Base-by-base conservation (phyloP, 768 basidiomycete genomes). In the Agaricus sinodeliciosus region DNA sequence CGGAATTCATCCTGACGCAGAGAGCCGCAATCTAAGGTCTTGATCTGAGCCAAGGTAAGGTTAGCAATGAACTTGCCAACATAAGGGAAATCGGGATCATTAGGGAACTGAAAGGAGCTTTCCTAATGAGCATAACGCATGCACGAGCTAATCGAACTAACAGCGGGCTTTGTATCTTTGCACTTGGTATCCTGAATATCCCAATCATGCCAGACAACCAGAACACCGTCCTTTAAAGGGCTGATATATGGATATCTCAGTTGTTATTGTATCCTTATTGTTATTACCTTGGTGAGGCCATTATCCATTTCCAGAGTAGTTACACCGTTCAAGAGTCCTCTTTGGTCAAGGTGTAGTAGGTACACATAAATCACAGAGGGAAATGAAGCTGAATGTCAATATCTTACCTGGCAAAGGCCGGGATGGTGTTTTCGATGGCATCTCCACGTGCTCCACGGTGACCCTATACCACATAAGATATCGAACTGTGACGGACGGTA, bases 191-290 rank as follows among this genome's bases (percentile, higher is more conserved):
- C 58, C 2, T 67, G 63, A 55, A 92, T 85, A 40, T 70, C 68
- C 65, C 83, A 81, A 66, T 92, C 89, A 59, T 92, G 89, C 85
- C 85, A 90, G 12, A 91, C 85, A 39, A 92, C 73, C 13, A 86
- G 82, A 44, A 77, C 75, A 11, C 85, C 87, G 62, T 92, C 90
- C 86, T 88, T 61, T 16, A 13, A 16, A 27, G 43, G 37, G n/a
- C 12, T 13, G 43, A 26, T 43, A 52, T 35, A 22, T 41, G 42
- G 9, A 16, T n/a, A n/a, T 19, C n/a, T 39, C 18, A 22, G 13
- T 26, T 26, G 34, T 5, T 27, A n/a, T 35, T 46, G 27, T 16
- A 8, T 28, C 35, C 12, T 59, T 9, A 25, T 19, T n/a, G 15
- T 11, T 31, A 65, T 59, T 49, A 81, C 86, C 72, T 78, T 80